A percentile compares a stretch with the other conserved stretches of the same genome.
Evolutionary conservation across 2,329 filamentous ascomycete genomes (phyloP).

Genomic region (Sporothrix pallida): DNA sequence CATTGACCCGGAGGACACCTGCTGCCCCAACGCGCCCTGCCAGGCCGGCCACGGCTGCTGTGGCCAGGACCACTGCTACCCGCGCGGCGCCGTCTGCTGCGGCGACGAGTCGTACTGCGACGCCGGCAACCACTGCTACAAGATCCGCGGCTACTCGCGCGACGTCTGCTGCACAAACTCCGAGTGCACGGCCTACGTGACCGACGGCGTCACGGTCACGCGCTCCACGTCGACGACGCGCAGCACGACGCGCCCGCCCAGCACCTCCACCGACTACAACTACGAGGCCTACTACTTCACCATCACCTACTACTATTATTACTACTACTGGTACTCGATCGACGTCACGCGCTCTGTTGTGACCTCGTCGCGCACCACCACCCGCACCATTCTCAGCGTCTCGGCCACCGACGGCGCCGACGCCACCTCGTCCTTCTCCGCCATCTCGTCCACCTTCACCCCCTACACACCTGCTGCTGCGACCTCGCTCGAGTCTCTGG

Average conservation of each 20-base stretch:
- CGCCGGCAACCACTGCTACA: constrained; percentile 39
- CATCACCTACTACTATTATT: constrained; percentile 40
- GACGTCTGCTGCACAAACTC: constrained; percentile 40
- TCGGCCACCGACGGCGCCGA: constrained; percentile 38
- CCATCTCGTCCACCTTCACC: constrained; percentile 36
- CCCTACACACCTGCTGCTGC: constrained; percentile 39
- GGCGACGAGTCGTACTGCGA: constrained; percentile 38
- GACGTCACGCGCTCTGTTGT: constrained; percentile 39
- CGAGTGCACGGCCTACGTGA: constrained; percentile 40
- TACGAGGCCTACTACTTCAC: constrained; percentile 40
- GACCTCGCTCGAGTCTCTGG: constrained; percentile 39
- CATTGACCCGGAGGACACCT: constrained; percentile 34
- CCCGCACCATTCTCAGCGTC: constrained; percentile 36
- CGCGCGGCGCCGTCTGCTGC: constrained; percentile 39
- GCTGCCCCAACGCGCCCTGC: constrained; percentile 40
- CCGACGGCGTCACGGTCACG: constrained; percentile 37
- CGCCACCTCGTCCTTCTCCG: constrained; percentile 37
- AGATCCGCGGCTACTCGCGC: constrained; percentile 16
- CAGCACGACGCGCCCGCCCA: constrained; percentile 31
- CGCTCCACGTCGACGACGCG: constrained; percentile 35
- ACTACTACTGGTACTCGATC: constrained; percentile 40
- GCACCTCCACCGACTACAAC: constrained; percentile 25
- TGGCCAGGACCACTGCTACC: constrained; percentile 39
- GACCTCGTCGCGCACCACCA: constrained; percentile 36
- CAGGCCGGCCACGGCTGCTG: constrained; percentile 37